A percentile compares a stretch with the other conserved stretches of the same genome.
Conservation (phyloP, 1,284 basidiomycete genomes). For the Amylostereum areolatum region DNA sequence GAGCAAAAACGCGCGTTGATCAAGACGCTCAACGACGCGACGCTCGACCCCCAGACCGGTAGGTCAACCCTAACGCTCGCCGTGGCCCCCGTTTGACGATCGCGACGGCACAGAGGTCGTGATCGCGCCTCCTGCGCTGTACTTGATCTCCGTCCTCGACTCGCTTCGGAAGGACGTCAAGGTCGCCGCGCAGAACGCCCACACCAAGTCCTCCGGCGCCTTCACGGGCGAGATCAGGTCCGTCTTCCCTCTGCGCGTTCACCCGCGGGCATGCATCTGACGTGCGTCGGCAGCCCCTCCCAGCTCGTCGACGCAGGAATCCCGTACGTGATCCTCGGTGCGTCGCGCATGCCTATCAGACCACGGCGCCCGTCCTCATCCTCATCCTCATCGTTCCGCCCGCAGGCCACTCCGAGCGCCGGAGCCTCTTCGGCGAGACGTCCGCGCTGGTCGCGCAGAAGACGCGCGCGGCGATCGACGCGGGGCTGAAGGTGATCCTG, state of each 20-base stretch:
- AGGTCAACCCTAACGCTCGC: neutral
- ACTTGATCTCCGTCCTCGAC: conserved; percentile 67
- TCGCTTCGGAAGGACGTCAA: conserved; percentile 59
- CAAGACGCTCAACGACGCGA: conserved; percentile 18
- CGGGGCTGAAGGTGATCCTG: conserved; percentile 82
- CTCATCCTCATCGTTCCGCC: neutral
- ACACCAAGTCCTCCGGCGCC: conserved; percentile 81
- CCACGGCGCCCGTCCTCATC: neutral
- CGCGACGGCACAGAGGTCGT: conserved; percentile 67
- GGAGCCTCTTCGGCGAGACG: conserved; percentile 87
- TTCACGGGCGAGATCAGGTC: conserved; percentile 95
- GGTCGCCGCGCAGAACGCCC: conserved; percentile 91
- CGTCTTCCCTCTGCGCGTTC: conserved; percentile 13
- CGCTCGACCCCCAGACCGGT: conserved; percentile 22
- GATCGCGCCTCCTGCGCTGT: conserved; percentile 86
- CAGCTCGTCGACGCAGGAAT: conserved; percentile 85
- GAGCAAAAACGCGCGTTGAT: conserved; percentile 64
- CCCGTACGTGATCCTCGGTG: conserved; percentile 91
- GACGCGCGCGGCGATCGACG: conserved; percentile 75
- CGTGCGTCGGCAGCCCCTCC: conserved; percentile 42
- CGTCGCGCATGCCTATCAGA: conserved; percentile 8
- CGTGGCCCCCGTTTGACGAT: neutral
- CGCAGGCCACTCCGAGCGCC: conserved; percentile 90
- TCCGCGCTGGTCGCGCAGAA: conserved; percentile 84
- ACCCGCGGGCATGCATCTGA: conserved; percentile 2